Evolutionary conservation across 768 basidiomycete species (phyloP).

Genomic region (Naganishia onofrii): DNA sequence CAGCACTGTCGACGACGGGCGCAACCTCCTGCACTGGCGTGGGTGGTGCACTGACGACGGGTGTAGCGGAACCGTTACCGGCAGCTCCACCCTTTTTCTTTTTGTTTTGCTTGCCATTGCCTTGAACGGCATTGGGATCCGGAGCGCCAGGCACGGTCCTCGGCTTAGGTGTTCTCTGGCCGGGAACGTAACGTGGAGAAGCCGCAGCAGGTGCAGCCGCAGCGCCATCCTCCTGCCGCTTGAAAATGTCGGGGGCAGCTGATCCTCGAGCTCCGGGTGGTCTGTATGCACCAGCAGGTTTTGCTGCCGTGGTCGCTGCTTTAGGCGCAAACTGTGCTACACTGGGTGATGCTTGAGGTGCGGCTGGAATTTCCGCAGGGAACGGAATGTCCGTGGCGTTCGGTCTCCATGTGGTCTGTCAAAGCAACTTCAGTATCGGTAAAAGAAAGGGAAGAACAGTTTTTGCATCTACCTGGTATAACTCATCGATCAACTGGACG

Average conservation of each 20-base stretch:
- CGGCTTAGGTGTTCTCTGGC: constrained; percentile 51
- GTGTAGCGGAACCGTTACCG: constrained; percentile 41
- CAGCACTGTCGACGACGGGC: constrained; percentile 23
- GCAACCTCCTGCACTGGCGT: constrained; percentile 28
- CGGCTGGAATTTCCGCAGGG: constrained; percentile 63
- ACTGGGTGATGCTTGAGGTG: constrained; percentile 60
- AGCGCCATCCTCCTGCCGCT: constrained; percentile 86
- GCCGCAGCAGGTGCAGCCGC: constrained; percentile 56
- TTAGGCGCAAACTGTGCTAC: constrained; percentile 57
- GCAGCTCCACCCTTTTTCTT: constrained; percentile 58
- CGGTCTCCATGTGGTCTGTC: constrained; percentile 71
- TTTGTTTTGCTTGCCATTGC: constrained; percentile 57
- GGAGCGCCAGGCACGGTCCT: constrained; percentile 74
- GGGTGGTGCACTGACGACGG: constrained; percentile 39
- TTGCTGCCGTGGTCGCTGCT: constrained; percentile 55
- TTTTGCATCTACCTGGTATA: constrained; percentile 65
- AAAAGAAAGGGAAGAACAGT: neutral
- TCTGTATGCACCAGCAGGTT: constrained; percentile 81
- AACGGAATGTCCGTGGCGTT: constrained; percentile 70
- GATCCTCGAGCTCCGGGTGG: constrained; percentile 90
- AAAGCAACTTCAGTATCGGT: neutral
- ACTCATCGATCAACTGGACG: constrained; percentile 74
- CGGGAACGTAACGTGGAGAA: constrained; percentile 26
- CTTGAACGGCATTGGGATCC: constrained; percentile 53
- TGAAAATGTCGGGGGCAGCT: constrained; percentile 81